Evolutionary conservation across 768 basidiomycete species (phyloP).

Genomic region (Melanogaster broomeanus): DNA sequence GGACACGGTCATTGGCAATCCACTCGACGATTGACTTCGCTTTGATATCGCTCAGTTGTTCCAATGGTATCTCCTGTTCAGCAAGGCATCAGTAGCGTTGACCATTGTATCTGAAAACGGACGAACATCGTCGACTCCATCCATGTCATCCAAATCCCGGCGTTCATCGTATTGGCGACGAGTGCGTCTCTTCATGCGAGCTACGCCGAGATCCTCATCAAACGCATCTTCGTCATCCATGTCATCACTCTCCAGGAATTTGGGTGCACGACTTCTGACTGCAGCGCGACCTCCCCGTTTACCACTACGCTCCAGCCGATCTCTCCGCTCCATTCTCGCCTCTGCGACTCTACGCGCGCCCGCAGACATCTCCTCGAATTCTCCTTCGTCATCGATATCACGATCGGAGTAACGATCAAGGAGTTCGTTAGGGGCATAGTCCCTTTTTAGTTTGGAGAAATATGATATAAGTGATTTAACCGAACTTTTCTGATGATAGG

Average conservation of each 20-base stretch:
- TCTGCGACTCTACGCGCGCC: conserved; percentile 82
- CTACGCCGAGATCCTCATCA: conserved; percentile 63
- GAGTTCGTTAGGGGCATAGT: conserved; percentile 81
- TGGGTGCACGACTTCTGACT: conserved; percentile 78
- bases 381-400: conserved; percentile 83
- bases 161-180: conserved; percentile 94
- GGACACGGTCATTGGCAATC: conserved; percentile 92
- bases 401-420: conserved; percentile 88
- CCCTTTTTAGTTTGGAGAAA: conserved; percentile 43
- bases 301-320: conserved; percentile 70
- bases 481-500: conserved; percentile 8
- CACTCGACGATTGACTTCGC: conserved; percentile 97
- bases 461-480: conserved; percentile 11
- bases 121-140: conserved; percentile 83
- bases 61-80: conserved; percentile 84
- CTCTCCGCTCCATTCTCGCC: conserved; percentile 83
- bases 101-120: background rate
- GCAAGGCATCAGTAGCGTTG: conserved; percentile 14
- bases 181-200: conserved; percentile 77
- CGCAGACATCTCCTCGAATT: conserved; percentile 65
- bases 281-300: conserved; percentile 73
- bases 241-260: conserved; percentile 84
- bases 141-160: conserved; percentile 86
- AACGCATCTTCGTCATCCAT: conserved; percentile 74
- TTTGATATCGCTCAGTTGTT: conserved; percentile 97